Base-by-base conservation (phyloP, 2,329 filamentous ascomycete species). In the Penicillium sp. region DNA sequence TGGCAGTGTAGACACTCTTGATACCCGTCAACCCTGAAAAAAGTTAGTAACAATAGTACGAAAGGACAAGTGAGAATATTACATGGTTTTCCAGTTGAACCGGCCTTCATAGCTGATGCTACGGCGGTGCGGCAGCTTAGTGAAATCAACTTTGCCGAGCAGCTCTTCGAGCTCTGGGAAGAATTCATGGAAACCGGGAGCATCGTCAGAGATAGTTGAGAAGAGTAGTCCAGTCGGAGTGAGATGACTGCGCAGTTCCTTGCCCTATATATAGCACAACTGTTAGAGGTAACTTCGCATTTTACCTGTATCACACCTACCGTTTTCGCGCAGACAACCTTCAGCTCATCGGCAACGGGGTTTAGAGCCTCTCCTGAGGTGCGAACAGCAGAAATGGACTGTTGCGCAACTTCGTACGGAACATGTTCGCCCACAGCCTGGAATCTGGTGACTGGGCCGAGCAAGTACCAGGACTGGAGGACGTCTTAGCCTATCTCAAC, bases 51-150 rank as follows among this genome's bases (percentile, higher is more conserved):
- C 12, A 4, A 12, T 0, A 17, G 7, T 22, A 12, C 1, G 4
- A 5, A 16, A 14, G 6, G 5, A 19, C 9, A n/a, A 16, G 5
- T 38, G n/a, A 19, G 2, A 10, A 22, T 22, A 61, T 54, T 67
- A 78, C 80, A 83, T 83, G 0, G 81, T 83, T 64, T 84, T 84
- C 81, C 81, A 84, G 65, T 84, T 84, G 72, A 84, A 84, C 0
- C 75, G 74, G 3, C 82, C 82, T 48, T 80, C 75, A 53, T 84
- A 84, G n/a, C 75, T 77, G 59, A 84, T 80, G 41, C 78, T 80
- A 22, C 77, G 75, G 3, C 80, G 75, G 59, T 82, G 74, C 0
- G 80, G 80, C 2, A 82, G 71, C 52, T 78, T 74, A 4, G 80
- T 82, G 63, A 84, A 84, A 55, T 84, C 79, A 3, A 83, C 80